Evolutionary conservation across 192 early-diverging fungal genomes (phyloP).

Genomic region (Backusella tuberculispora): DNA sequence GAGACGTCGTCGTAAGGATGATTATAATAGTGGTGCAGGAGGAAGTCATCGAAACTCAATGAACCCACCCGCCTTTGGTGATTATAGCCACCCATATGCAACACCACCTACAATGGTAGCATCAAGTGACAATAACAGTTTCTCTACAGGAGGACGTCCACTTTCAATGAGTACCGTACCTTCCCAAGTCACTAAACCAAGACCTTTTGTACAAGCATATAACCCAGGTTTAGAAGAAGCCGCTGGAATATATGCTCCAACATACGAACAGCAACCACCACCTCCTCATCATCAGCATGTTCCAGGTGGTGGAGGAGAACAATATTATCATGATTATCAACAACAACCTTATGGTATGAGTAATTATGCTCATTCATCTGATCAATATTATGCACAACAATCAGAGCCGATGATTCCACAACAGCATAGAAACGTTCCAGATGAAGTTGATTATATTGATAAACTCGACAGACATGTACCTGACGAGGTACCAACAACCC

Average conservation of each 20-base stretch:
- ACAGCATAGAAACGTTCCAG: background rate
- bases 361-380: conserved; percentile 1
- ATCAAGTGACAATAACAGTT: conserved; percentile 3
- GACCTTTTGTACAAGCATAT: background rate
- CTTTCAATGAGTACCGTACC: background rate
- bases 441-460: background rate
- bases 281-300: background rate
- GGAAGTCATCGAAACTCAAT: background rate
- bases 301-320: background rate
- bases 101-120: background rate
- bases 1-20: conserved; percentile 2
- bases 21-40: background rate
- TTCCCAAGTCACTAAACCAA: background rate
- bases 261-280: no score
- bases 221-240: background rate
- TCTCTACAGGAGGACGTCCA: background rate
- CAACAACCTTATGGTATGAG: background rate
- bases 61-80: background rate
- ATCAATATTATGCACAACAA: background rate
- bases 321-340: background rate
- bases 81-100: background rate
- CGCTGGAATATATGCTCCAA: no score
- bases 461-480: background rate
- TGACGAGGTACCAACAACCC: background rate
- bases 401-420: background rate